These are phyloP conservation scores for Chlorella sp. DNA, from an alignment of 139 green algal genomes.

Conservation along the genomic window DNA sequence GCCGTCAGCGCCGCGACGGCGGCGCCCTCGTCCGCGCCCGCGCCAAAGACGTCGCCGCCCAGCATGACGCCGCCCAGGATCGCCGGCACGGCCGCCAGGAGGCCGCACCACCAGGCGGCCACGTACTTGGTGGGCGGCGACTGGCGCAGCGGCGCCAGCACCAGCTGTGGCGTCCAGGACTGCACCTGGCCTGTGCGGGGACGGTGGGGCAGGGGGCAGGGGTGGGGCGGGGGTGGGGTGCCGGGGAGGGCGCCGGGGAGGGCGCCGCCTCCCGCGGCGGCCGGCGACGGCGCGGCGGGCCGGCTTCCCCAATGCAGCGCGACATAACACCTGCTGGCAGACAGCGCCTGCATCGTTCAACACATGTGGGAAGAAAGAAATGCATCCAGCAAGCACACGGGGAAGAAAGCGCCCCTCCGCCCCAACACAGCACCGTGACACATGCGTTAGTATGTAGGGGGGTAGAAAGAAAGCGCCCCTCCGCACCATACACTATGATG, in stretches of 20 bases:
- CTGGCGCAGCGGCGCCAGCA: slow-evolving; percentile 76
- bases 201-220: background rate
- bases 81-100: slow-evolving; percentile 55
- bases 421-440: too few relatives aligned
- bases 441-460: too few relatives aligned
- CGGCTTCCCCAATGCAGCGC: too few relatives aligned
- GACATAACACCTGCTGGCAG: too few relatives aligned
- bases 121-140: slow-evolving; percentile 77
- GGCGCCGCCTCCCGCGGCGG: too few relatives aligned
- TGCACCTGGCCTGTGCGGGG: slow-evolving; percentile 73
- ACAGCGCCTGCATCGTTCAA: too few relatives aligned
- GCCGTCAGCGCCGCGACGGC: slow-evolving; percentile 38
- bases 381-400: too few relatives aligned
- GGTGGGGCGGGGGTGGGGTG: background rate
- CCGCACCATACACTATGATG: background rate
- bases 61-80: slow-evolving; percentile 66
- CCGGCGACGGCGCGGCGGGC: too few relatives aligned
- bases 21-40: background rate
- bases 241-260: background rate
- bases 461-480: too few relatives aligned
- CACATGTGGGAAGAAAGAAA: too few relatives aligned
- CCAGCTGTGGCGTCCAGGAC: slow-evolving; percentile 72
- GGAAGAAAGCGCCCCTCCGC: too few relatives aligned
- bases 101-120: slow-evolving; percentile 65
- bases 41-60: slow-evolving; percentile 50